These are phyloP conservation scores for Trifolium subterraneum DNA, from an alignment of 306 rosid species.

Conservation along the genomic window DNA sequence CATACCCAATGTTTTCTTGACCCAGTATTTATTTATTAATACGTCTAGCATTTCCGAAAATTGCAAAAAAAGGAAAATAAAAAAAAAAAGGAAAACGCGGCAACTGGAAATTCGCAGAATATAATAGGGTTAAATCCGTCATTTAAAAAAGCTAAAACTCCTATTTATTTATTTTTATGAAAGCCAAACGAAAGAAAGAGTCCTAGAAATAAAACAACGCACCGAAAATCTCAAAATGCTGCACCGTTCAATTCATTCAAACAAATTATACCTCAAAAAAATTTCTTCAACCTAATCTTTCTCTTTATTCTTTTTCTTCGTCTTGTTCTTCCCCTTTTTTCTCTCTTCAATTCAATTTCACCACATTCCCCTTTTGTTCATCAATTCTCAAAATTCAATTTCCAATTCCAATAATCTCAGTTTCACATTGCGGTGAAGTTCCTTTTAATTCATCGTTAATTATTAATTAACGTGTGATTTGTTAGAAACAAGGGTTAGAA, in stretches of 20 bases:
- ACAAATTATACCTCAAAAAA: background rate
- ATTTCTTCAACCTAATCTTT: background rate
- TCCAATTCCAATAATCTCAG: background rate
- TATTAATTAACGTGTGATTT: too few species aligned
- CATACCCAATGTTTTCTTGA: too few species aligned
- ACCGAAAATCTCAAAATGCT: background rate
- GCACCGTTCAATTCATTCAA: slow-evolving; percentile 31
- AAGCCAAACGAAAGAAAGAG: background rate
- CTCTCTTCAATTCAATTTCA: background rate
- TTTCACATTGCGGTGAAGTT: slow-evolving; percentile 1
- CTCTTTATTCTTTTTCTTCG: too few species aligned
- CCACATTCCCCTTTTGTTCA: slow-evolving; percentile 7
- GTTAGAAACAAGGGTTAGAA: background rate
- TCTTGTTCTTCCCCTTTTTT: background rate
- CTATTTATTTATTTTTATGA: slow-evolving; percentile 32
- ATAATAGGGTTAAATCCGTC: slow-evolving; percentile 33
- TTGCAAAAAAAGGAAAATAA: background rate
- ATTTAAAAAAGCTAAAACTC: background rate
- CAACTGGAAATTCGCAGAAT: slow-evolving; percentile 24
- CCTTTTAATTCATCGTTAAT: too few species aligned
- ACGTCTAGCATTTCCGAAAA: background rate
- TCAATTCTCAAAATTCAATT: background rate
- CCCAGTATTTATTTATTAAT: too few species aligned
- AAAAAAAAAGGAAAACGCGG: slow-evolving; percentile 24
- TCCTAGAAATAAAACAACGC: background rate